A percentile compares a stretch with the other conserved stretches of the same genome.
These are phyloP conservation scores for Fusarium sororula DNA, from an alignment of 2,329 filamentous ascomycete species.

Conservation along the genomic window DNA sequence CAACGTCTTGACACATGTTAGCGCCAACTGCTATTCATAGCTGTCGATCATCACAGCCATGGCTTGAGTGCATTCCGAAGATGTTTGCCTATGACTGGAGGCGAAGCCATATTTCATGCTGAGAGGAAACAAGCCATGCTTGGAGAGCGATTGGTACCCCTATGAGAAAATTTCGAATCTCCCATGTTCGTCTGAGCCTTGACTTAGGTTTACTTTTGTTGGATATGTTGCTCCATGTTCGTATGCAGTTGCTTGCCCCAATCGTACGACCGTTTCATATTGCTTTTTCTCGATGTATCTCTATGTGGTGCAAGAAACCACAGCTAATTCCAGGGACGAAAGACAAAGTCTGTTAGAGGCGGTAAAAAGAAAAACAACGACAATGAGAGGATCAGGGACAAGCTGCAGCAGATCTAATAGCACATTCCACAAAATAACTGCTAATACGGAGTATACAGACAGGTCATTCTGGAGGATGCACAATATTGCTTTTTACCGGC, in stretches of 20 bases:
- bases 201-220: constrained; percentile 13
- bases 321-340: neutral
- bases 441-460: neutral
- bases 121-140: constrained; percentile 28
- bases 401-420: constrained; percentile 2
- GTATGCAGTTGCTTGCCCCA: constrained; percentile 7
- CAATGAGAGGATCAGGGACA: neutral
- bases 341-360: neutral
- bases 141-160: constrained; percentile 3
- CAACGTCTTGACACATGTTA: constrained; percentile 22
- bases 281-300: constrained; percentile 23
- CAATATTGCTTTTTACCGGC: constrained; percentile 31
- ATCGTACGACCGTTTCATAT: constrained; percentile 27
- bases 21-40: constrained; percentile 32
- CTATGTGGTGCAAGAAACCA: constrained; percentile 1
- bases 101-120: neutral
- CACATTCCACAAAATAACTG: neutral
- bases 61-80: constrained; percentile 4
- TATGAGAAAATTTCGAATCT: neutral
- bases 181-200: constrained; percentile 5
- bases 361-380: neutral
- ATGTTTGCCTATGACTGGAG: neutral
- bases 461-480: constrained; percentile 4
- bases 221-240: constrained; percentile 9
- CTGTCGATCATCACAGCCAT: constrained; percentile 16